These are phyloP conservation scores for Eruca vesicaria DNA, from an alignment of 441 rosid genomes.

Conservation along the genomic window DNA sequence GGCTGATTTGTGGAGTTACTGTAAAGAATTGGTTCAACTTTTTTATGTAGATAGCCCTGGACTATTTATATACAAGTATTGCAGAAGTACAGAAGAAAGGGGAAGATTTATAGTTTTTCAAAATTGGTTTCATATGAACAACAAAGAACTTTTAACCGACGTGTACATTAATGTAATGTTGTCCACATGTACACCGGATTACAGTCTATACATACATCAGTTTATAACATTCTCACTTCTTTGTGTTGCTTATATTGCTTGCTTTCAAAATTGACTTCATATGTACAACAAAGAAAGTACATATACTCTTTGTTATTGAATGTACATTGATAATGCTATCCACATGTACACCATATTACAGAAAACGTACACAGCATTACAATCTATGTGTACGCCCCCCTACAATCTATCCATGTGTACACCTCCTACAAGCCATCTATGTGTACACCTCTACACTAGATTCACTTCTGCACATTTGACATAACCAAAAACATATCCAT, in stretches of 20 bases:
- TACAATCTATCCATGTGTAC: background rate
- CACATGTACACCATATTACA: background rate
- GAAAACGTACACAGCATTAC: too few relatives aligned
- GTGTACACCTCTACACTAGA: background rate
- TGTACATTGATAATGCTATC: background rate
- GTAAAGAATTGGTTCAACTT: too few relatives aligned
- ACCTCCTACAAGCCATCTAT: background rate
- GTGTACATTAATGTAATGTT: too few relatives aligned
- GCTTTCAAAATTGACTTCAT: background rate
- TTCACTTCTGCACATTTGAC: background rate
- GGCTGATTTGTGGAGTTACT: too few relatives aligned
- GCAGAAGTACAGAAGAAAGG: too few relatives aligned
- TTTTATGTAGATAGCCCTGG: too few relatives aligned
- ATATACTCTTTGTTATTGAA: background rate
- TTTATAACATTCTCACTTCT: background rate
- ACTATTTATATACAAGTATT: too few relatives aligned
- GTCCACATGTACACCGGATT: background rate
- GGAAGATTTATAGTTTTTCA: too few relatives aligned
- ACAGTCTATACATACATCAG: background rate
- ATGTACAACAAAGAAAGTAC: background rate
- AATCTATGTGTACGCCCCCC: too few relatives aligned
- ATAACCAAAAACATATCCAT: background rate
- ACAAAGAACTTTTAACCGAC: background rate
- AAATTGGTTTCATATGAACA: too few relatives aligned
- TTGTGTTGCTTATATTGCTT: background rate